A percentile compares a stretch with the other conserved stretches of the same genome.
Conservation (phyloP, 2,329 filamentous ascomycete genomes). For the Aspergillus aculeatus region DNA sequence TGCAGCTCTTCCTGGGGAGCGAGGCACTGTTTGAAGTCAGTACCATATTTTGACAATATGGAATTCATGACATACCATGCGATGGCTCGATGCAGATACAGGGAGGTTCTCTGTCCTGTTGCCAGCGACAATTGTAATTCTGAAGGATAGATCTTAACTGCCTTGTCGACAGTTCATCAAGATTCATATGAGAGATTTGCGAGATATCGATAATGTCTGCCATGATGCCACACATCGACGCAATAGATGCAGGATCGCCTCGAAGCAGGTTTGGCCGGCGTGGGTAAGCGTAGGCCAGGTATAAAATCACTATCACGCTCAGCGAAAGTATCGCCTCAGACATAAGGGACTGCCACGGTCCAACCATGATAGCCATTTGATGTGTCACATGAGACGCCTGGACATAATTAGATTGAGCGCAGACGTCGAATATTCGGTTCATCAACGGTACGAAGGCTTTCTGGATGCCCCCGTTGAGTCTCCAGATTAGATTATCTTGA, state of each 20-base stretch:
- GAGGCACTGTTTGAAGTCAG: constrained; percentile 1
- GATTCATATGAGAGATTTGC: constrained; percentile 3
- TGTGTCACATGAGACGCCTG: constrained; percentile 4
- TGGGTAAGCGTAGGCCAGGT: constrained; percentile 7
- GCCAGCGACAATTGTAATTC: constrained; percentile 6
- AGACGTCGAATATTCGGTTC: constrained; percentile 8
- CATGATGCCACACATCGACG: constrained; percentile 10
- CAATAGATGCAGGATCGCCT: constrained; percentile 9
- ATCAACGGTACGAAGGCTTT: constrained; percentile 9
- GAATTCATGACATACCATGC: neutral
- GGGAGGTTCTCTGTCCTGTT: neutral
- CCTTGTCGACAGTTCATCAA: constrained; percentile 5
- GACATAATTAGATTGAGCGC: constrained; percentile 1
- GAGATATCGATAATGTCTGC: constrained; percentile 4
- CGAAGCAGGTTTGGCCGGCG: constrained; percentile 4
- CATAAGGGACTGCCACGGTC: neutral
- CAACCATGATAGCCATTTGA: constrained; percentile 3
- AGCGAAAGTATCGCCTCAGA: constrained; percentile 2
- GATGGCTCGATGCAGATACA: constrained; percentile 6
- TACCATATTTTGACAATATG: neutral
- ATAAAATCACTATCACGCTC: neutral
- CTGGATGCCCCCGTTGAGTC: neutral
- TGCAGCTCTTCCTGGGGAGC: neutral
- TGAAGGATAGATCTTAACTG: constrained; percentile 2
- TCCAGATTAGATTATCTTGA: neutral